A percentile compares a stretch with the other conserved stretches of the same genome.
Evolutionary conservation across 2,329 filamentous ascomycete species (phyloP).

Genomic region (Colletotrichum sp.): DNA sequence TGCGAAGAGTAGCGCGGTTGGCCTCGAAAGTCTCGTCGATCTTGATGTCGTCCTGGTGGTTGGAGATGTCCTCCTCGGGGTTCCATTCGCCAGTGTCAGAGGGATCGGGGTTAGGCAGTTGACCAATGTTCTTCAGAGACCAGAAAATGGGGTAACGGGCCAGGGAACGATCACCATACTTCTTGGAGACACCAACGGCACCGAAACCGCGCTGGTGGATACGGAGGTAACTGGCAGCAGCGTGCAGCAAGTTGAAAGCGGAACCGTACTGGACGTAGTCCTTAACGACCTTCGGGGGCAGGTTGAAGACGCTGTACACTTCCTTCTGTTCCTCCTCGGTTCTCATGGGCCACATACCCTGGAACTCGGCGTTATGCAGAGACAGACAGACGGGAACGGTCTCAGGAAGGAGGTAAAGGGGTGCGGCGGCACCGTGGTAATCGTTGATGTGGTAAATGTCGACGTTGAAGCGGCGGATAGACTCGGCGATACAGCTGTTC

Average conservation of each 20-base stretch:
- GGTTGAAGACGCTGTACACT: slow-evolving; percentile 69
- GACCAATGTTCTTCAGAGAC: slow-evolving; percentile 66
- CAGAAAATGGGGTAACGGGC: slow-evolving; percentile 74
- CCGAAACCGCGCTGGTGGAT: slow-evolving; percentile 72
- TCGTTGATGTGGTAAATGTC: slow-evolving; percentile 73
- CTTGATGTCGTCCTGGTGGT: slow-evolving; percentile 48
- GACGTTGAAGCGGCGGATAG: slow-evolving; percentile 65
- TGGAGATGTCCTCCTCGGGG: slow-evolving; percentile 46
- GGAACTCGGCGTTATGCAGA: slow-evolving; percentile 73
- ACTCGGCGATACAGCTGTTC: slow-evolving; percentile 72
- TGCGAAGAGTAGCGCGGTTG: slow-evolving; percentile 55
- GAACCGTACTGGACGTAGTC: slow-evolving; percentile 72
- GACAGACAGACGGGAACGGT: slow-evolving; percentile 67
- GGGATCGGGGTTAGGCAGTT: slow-evolving; percentile 69
- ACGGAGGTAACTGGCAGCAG: slow-evolving; percentile 69
- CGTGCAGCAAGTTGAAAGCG: slow-evolving; percentile 72
- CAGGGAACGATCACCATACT: slow-evolving; percentile 70
- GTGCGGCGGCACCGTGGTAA: slow-evolving; percentile 67
- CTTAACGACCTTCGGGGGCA: slow-evolving; percentile 59
- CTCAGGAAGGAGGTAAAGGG: slow-evolving; percentile 67
- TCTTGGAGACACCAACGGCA: slow-evolving; percentile 70
- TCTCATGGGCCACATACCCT: slow-evolving; percentile 72
- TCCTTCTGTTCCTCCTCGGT: slow-evolving; percentile 65
- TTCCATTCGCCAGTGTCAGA: slow-evolving; percentile 68
- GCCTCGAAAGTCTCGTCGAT: slow-evolving; percentile 62